These are phyloP conservation scores for Apophysomyces trapeziformis DNA, from an alignment of 371 early-diverging fungal genomes.

Conservation along the genomic window DNA sequence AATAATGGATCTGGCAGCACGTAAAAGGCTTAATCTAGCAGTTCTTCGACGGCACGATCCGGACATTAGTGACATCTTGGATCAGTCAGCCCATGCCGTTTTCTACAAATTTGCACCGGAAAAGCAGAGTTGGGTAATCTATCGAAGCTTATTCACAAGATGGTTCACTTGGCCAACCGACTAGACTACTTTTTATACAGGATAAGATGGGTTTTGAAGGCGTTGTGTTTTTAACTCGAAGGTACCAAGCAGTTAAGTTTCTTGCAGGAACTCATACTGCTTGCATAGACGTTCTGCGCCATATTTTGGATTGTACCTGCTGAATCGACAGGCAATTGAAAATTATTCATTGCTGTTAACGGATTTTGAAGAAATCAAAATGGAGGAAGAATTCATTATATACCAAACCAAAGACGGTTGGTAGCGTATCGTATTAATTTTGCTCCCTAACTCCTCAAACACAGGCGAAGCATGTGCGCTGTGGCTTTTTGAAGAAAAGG, in stretches of 20 bases:
- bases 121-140: slow-evolving; percentile 70
- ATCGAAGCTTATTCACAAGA: neutral
- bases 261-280: neutral
- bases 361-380: slow-evolving; percentile 64
- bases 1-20: slow-evolving; percentile 62
- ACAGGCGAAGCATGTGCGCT: slow-evolving; percentile 64
- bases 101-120: slow-evolving; percentile 77
- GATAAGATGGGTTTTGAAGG: slow-evolving; percentile 75
- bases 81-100: slow-evolving; percentile 75
- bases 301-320: slow-evolving; percentile 64
- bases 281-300: slow-evolving; percentile 45
- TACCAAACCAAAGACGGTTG: slow-evolving; percentile 68
- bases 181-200: slow-evolving; percentile 33
- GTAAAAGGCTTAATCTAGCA: slow-evolving; percentile 69
- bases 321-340: slow-evolving; percentile 72
- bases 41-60: slow-evolving; percentile 77
- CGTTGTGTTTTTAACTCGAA: slow-evolving; percentile 62
- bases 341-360: slow-evolving; percentile 63
- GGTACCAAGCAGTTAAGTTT: slow-evolving; percentile 30
- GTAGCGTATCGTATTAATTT: neutral
- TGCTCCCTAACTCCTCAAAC: neutral
- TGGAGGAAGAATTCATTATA: slow-evolving; percentile 71
- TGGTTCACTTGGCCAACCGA: slow-evolving; percentile 1
- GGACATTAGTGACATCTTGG: slow-evolving; percentile 66
- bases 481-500: slow-evolving; percentile 75